Percentiles rank a stretch among this genome's conserved stretches.
Evolutionary conservation across 1,284 basidiomycete genomes (phyloP).

Genomic region (Exobasidium rhododendri): DNA sequence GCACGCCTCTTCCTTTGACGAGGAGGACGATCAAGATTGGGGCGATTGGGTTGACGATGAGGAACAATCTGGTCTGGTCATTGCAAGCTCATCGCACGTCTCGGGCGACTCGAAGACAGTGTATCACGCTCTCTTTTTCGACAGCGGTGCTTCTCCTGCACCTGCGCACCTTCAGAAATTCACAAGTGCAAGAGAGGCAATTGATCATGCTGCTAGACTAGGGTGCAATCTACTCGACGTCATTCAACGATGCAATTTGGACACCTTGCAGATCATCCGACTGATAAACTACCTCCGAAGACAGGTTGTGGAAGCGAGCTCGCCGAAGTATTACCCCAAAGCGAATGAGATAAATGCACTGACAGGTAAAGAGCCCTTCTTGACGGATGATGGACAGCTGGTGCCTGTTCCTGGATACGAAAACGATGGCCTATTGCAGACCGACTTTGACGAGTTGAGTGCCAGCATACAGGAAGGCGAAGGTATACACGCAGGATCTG

Average conservation of each 20-base stretch:
- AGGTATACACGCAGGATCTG: background rate
- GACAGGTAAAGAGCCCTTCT: constrained; percentile 21
- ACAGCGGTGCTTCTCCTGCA: constrained; percentile 6
- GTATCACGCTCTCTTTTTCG: constrained; percentile 16
- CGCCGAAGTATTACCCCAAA: constrained; percentile 13
- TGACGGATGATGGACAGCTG: constrained; percentile 42
- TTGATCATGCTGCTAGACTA: constrained; percentile 28
- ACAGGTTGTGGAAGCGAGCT: constrained; percentile 3
- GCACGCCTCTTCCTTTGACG: constrained; percentile 19
- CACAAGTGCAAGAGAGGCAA: constrained; percentile 28
- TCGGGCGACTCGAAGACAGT: background rate
- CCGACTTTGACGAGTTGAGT: constrained; percentile 40
- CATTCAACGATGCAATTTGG: constrained; percentile 20
- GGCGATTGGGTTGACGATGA: constrained; percentile 36
- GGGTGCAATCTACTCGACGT: constrained; percentile 32
- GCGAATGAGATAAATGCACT: constrained; percentile 20
- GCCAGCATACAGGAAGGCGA: background rate
- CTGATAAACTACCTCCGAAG: constrained; percentile 49
- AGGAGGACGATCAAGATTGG: constrained; percentile 29
- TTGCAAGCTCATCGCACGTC: background rate
- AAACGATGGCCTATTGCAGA: constrained; percentile 46
- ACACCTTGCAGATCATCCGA: constrained; percentile 47
- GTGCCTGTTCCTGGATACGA: constrained; percentile 48
- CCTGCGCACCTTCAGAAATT: constrained; percentile 22
- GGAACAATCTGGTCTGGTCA: constrained; percentile 10